Evolutionary conservation across 441 rosid genomes (phyloP).

Genomic region (Eruca vesicaria): DNA sequence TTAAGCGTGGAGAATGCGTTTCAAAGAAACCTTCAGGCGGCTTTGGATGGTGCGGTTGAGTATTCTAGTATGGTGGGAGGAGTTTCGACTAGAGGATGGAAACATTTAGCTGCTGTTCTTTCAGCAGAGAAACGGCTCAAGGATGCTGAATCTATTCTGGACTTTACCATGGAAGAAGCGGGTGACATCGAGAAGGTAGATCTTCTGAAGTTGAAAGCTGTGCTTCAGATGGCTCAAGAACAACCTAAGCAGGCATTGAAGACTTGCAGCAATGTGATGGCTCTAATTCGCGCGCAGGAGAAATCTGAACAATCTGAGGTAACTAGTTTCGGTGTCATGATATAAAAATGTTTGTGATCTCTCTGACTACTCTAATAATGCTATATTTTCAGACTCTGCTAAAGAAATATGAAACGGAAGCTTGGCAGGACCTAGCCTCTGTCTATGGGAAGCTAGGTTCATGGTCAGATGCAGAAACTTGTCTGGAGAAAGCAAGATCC

Average conservation of each 20-base stretch:
- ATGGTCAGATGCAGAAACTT: constrained; percentile 71
- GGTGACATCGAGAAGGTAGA: constrained; percentile 62
- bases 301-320: constrained; percentile 46
- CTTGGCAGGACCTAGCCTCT: constrained; percentile 82
- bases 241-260: constrained; percentile 86
- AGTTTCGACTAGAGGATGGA: constrained; percentile 69
- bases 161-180: constrained; percentile 74
- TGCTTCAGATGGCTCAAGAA: constrained; percentile 78
- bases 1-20: constrained; percentile 74
- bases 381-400: constrained; percentile 43
- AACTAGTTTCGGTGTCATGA: constrained; percentile 14
- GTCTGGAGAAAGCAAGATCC: constrained; percentile 71
- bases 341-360: constrained; percentile 7
- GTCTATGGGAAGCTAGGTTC: constrained; percentile 64
- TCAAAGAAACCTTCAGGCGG: constrained; percentile 77
- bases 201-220: constrained; percentile 77
- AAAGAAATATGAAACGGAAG: constrained; percentile 56
- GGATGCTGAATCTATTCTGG: constrained; percentile 78
- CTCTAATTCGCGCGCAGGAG: constrained; percentile 70
- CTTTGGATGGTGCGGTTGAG: constrained; percentile 61
- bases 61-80: constrained; percentile 58
- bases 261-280: constrained; percentile 73
- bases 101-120: constrained; percentile 62
- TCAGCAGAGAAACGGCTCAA: constrained; percentile 68
- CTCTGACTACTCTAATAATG: constrained; percentile 3